These are phyloP conservation scores for Picochlorum sp. DNA, from an alignment of 139 green algal genomes.

Conservation along the genomic window DNA sequence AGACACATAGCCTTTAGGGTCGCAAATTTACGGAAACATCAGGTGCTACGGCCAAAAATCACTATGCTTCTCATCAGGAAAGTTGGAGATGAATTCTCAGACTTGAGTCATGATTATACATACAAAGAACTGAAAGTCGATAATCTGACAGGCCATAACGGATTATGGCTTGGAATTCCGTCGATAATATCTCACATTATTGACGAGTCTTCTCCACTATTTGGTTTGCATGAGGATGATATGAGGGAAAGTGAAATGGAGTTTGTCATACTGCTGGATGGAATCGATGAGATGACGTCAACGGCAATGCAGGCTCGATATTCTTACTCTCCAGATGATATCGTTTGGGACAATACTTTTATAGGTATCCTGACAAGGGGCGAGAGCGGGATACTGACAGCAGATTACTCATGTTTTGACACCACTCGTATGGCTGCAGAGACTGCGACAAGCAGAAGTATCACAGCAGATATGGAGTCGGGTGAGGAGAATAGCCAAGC, in stretches of 20 bases:
- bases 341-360: constrained; percentile 18
- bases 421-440: no score
- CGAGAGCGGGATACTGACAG: not conserved
- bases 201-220: constrained; percentile 24
- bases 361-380: not conserved
- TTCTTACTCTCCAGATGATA: constrained; percentile 26
- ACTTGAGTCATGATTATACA: constrained; percentile 6
- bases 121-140: constrained; percentile 8
- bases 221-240: constrained; percentile 16
- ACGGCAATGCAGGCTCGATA: constrained; percentile 14
- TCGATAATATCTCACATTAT: constrained; percentile 40
- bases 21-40: constrained; percentile 52
- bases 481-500: not conserved
- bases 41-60: constrained; percentile 24
- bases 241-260: constrained; percentile 14
- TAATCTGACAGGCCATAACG: not conserved
- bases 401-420: constrained; percentile 3
- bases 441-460: no score
- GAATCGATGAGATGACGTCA: constrained; percentile 25
- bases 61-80: constrained; percentile 17
- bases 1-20: constrained; percentile 43
- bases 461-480: no score
- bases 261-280: constrained; percentile 24
- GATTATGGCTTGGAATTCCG: constrained; percentile 46
- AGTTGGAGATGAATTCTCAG: not conserved